Conservation (phyloP, 805 yeast genomes). For the Candida insectorum region DNA sequence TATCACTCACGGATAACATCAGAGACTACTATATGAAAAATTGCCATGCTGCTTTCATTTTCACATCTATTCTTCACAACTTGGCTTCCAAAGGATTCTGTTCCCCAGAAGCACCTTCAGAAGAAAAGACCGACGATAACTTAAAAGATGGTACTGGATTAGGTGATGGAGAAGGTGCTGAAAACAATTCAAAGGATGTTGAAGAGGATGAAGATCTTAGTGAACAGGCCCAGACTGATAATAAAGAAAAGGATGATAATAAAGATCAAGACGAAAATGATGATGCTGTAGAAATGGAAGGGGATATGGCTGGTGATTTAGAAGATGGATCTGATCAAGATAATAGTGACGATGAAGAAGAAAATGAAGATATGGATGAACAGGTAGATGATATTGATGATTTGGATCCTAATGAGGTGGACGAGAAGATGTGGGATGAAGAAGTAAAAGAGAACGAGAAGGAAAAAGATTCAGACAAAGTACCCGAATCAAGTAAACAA, state of each 20-base stretch:
- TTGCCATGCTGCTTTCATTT: conserved; percentile 58
- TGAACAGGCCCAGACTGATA: conserved; percentile 74
- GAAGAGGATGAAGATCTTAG: conserved; percentile 89
- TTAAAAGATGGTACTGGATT: conserved; percentile 84
- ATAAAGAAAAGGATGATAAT: conserved; percentile 59
- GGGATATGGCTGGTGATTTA: conserved; percentile 93
- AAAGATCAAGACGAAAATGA: conserved; percentile 70
- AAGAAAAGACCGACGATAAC: conserved; percentile 57
- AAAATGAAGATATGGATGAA: conserved; percentile 74
- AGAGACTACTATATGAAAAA: conserved; percentile 49
- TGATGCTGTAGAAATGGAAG: conserved; percentile 91
- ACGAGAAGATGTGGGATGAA: conserved; percentile 98
- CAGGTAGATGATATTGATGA: conserved; percentile 87
- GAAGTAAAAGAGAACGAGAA: conserved; percentile 72
- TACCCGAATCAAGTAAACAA: conserved; percentile 50
- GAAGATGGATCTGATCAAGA: conserved; percentile 78
- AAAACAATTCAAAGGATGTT: conserved; percentile 75
- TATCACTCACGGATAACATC: conserved; percentile 40
- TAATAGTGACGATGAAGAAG: conserved; percentile 47
- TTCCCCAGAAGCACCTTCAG: conserved; percentile 76
- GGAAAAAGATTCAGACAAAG: conserved; percentile 76
- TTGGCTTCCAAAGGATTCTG: conserved; percentile 86
- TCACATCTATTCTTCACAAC: conserved; percentile 53
- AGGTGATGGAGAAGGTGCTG: conserved; percentile 91
- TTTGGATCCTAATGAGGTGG: conserved; percentile 89